Base-by-base conservation (phyloP, 1,284 basidiomycete genomes). In the Malassezia vespertilionis region DNA sequence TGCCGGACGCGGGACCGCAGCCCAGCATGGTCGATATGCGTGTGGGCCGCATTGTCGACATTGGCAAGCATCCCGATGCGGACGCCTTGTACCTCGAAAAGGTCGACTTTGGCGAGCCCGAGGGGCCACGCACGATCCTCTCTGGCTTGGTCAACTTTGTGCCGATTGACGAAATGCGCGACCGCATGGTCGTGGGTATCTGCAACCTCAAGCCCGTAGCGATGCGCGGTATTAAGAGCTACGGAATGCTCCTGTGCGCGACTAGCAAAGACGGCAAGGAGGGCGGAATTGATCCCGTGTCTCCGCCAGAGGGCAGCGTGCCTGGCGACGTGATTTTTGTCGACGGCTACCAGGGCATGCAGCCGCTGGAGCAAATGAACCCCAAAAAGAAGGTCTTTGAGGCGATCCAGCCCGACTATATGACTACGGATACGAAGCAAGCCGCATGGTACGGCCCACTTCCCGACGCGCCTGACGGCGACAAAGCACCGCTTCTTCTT, bases 321-420 rank as follows among this genome's bases (percentile, higher is more conserved):
- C 46, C 55, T 4, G 68, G 68, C 24, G 68, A 70, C 48, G 53
- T 58, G 35, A 54, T 70, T 30, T 67, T 52, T 36, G 62, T 70
- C 28, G 68, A 69, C 40, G 68, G 68, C 33, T 70, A 57, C 52
- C 62, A 69, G 48, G 62, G 60, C 14, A 50, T 53, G 33, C 59
- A 60, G 42, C 65, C 68, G 7, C 57, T 64, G 22, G 62, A 59
- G 18, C 54, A 59, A 30, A 59, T 70, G 50, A 70, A 70, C 55
- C 68, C 68, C 17, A 70, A 69, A 55, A 68, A 67, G 49, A 70
- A 70, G 63, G 63, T 70, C 55, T 70, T 70, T 37, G 67, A 70
- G 53, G 46, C 67, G 10, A 70, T 70, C 39, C 67, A 70, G 57
- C 64, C 67, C 12, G 54, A 54, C 33, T 70, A 69, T 57, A 54